Percentiles rank a stretch among this genome's conserved stretches.
Evolutionary conservation across 129 eudicot genomes (phyloP).

Genomic region (Chrysanthemum makinoi): DNA sequence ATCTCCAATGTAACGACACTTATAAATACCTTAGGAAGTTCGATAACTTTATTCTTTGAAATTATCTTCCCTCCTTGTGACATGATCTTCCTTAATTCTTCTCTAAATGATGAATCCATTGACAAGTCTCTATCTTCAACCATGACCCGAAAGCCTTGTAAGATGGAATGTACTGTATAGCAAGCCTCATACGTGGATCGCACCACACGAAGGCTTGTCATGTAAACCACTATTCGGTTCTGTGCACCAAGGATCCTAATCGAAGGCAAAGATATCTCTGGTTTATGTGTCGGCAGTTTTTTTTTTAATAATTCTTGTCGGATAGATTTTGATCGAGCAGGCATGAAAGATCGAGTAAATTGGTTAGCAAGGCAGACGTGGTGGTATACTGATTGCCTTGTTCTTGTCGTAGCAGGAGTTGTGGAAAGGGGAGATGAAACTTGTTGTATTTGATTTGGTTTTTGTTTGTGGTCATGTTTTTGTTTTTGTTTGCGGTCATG

Average conservation of each 20-base stretch:
- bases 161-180: slow-evolving; percentile 53
- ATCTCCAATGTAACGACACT: slow-evolving; percentile 81
- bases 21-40: slow-evolving; percentile 79
- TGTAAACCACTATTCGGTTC: slow-evolving; percentile 53
- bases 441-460: background rate
- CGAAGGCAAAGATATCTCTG: slow-evolving; percentile 14
- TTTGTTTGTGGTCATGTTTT: background rate
- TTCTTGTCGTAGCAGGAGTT: slow-evolving; percentile 12
- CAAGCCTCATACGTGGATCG: slow-evolving; percentile 89
- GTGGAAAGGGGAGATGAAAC: slow-evolving; percentile 16
- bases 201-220: slow-evolving; percentile 71
- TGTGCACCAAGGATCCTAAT: slow-evolving; percentile 53
- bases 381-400: slow-evolving; percentile 55
- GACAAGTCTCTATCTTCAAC: slow-evolving; percentile 84
- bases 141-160: slow-evolving; percentile 60
- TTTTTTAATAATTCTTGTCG: background rate
- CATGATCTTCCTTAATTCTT: slow-evolving; percentile 56
- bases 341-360: slow-evolving; percentile 47
- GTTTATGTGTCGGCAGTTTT: background rate
- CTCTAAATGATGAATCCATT: slow-evolving; percentile 61
- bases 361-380: slow-evolving; percentile 57
- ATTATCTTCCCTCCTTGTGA: slow-evolving; percentile 16
- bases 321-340: slow-evolving; percentile 6
- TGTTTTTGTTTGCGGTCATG: background rate
- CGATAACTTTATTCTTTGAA: slow-evolving; percentile 31